phyloP scores from a whole-genome alignment of 148 eudicot genomes.

The Fagopyrum esculentum region DNA sequence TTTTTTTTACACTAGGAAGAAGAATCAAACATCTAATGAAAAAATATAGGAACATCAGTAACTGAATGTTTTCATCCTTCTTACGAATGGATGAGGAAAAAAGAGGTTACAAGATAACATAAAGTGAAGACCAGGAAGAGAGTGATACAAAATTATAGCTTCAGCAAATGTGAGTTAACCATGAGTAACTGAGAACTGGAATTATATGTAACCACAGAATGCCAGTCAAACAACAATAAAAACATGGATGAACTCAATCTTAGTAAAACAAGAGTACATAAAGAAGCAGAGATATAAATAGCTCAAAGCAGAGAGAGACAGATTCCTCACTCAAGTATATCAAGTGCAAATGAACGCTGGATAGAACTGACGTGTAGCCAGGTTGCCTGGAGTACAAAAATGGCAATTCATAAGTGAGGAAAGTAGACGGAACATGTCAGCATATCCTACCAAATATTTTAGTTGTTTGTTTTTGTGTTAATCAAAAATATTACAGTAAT shows the following conservation, averaged over 20 bases:
- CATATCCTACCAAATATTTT: conserved; percentile 2
- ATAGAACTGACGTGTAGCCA: conserved; percentile 71
- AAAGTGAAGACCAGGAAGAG: not conserved
- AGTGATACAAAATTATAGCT: not conserved
- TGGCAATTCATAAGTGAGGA: conserved; percentile 8
- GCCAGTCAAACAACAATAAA: not conserved
- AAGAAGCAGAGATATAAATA: conserved; percentile 6
- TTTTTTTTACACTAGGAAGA: not conserved
- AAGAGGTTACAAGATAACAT: not conserved
- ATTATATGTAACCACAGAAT: not conserved
- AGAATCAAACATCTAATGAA: not conserved
- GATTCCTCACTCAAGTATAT: conserved; percentile 88
- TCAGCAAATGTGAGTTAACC: not conserved
- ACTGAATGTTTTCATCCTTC: not conserved
- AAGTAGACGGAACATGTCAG: not conserved
- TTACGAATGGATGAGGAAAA: not conserved
- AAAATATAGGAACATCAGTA: not conserved
- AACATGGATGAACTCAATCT: not conserved
- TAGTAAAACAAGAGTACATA: not conserved
- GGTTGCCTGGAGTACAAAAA: conserved; percentile 51
- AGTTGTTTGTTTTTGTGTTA: not conserved
- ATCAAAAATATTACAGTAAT: not conserved
- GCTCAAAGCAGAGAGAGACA: conserved; percentile 13
- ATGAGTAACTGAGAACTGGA: not conserved
- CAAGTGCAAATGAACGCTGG: conserved; percentile 91